Conservation (phyloP, 345 rosid genomes). For the Syzygium aqueum region DNA sequence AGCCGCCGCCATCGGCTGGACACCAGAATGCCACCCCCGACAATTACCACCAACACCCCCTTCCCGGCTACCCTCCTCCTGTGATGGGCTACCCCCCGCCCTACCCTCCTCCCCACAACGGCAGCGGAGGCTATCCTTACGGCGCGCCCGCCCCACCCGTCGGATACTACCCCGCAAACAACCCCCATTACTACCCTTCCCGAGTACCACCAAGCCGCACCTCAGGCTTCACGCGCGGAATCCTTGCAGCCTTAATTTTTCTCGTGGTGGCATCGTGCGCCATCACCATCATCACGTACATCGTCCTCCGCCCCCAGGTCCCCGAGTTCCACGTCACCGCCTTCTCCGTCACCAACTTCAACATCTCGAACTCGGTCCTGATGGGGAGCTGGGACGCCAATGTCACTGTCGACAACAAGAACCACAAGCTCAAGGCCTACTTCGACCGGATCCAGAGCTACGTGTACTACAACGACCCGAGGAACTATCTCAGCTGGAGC, state of each 20-base stretch:
- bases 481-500: conserved; percentile 10
- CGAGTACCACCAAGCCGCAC: neutral
- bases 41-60: neutral
- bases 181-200: conserved; percentile 9
- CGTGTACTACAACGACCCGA: conserved; percentile 2
- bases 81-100: conserved; percentile 21
- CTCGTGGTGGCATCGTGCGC: conserved; percentile 19
- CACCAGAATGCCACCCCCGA: neutral
- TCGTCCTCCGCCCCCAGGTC: conserved; percentile 14
- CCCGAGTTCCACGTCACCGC: conserved; percentile 18
- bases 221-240: conserved; percentile 24
- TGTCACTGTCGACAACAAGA: conserved; percentile 19
- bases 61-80: conserved; percentile 15
- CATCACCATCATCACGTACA: conserved; percentile 17
- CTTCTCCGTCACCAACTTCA: conserved; percentile 25
- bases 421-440: conserved; percentile 3
- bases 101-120: neutral
- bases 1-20: neutral
- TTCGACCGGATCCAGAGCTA: conserved; percentile 15
- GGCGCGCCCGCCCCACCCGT: conserved; percentile 32
- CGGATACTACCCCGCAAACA: conserved; percentile 19
- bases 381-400: conserved; percentile 23
- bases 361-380: conserved; percentile 7
- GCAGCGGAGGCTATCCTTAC: neutral
- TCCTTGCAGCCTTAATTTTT: conserved; percentile 22